Percentiles rank a stretch among this genome's conserved stretches.
These are phyloP conservation scores for Penicillium cosmopolitanum DNA, from an alignment of 495 filamentous ascomycete genomes.

Conservation along the genomic window DNA sequence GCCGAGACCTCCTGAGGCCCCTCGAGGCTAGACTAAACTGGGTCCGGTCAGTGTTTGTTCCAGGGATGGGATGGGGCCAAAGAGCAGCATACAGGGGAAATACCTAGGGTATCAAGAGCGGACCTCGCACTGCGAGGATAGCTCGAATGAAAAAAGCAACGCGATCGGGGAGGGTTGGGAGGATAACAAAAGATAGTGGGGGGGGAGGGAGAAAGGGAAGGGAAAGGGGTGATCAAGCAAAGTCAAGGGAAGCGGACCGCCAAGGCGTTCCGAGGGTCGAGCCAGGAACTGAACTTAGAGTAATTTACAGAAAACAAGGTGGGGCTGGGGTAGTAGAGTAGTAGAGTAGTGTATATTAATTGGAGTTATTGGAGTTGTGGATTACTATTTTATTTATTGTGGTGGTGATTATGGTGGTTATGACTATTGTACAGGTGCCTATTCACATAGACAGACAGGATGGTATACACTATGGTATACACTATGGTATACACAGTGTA, in stretches of 20 bases:
- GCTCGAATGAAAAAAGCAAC: constrained; percentile 14
- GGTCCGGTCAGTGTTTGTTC: constrained; percentile 6
- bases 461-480: too few species aligned
- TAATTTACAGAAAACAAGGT: constrained; percentile 35
- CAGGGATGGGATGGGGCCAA: neutral
- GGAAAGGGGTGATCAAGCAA: constrained; percentile 1
- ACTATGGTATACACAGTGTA: too few species aligned
- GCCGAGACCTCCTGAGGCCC: constrained; percentile 34
- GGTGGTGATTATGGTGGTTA: too few species aligned
- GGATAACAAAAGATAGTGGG: constrained; percentile 16
- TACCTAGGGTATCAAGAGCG: constrained; percentile 14
- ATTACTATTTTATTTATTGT: too few species aligned
- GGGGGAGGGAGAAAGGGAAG: constrained; percentile 1
- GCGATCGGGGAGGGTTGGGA: constrained; percentile 13
- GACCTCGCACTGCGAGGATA: constrained; percentile 36
- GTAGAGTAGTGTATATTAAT: too few species aligned
- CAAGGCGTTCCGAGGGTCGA: constrained; percentile 5
- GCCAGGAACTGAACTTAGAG: constrained; percentile 9
- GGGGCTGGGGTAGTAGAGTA: neutral
- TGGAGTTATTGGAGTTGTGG: too few species aligned
- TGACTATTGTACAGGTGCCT: too few species aligned
- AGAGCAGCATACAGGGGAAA: neutral
- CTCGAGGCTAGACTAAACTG: constrained; percentile 14
- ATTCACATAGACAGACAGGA: too few species aligned
- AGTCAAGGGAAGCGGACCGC: constrained; percentile 9